phyloP scores from a whole-genome alignment of 2,329 filamentous ascomycete species.

The Periglandula ipomoeae region DNA sequence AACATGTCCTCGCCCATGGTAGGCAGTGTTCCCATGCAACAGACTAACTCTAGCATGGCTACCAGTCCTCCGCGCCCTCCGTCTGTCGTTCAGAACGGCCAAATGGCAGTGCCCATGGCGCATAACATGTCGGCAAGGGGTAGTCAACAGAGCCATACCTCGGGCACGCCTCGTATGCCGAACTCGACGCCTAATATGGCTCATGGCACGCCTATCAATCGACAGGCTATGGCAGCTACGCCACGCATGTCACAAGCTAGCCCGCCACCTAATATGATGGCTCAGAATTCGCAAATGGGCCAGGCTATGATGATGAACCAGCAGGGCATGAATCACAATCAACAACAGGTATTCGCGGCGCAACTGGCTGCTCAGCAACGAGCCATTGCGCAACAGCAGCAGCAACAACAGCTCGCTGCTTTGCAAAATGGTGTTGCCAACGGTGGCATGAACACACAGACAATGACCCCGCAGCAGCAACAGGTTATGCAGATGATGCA shows the following conservation, averaged over 20 bases:
- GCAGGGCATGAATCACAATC: slow-evolving; percentile 30
- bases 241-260: slow-evolving; percentile 56
- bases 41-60: slow-evolving; percentile 58
- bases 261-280: slow-evolving; percentile 51
- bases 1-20: slow-evolving; percentile 58
- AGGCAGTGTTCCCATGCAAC: slow-evolving; percentile 53
- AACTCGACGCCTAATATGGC: slow-evolving; percentile 51
- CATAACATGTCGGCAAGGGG: slow-evolving; percentile 55
- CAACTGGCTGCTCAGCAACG: slow-evolving; percentile 42
- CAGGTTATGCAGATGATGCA: slow-evolving; percentile 29
- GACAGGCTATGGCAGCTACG: slow-evolving; percentile 43
- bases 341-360: slow-evolving; percentile 30
- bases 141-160: slow-evolving; percentile 57
- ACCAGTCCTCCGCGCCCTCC: slow-evolving; percentile 58
- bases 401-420: slow-evolving; percentile 34
- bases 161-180: slow-evolving; percentile 54
- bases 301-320: slow-evolving; percentile 44
- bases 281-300: slow-evolving; percentile 46
- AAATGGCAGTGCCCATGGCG: slow-evolving; percentile 51
- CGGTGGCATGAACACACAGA: slow-evolving; percentile 26
- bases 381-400: slow-evolving; percentile 34
- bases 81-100: slow-evolving; percentile 53
- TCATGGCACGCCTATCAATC: slow-evolving; percentile 49
- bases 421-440: slow-evolving; percentile 29
- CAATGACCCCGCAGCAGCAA: slow-evolving; percentile 28